phyloP scores from a whole-genome alignment of 805 yeast species.

The Deakozyma indianensis region DNA sequence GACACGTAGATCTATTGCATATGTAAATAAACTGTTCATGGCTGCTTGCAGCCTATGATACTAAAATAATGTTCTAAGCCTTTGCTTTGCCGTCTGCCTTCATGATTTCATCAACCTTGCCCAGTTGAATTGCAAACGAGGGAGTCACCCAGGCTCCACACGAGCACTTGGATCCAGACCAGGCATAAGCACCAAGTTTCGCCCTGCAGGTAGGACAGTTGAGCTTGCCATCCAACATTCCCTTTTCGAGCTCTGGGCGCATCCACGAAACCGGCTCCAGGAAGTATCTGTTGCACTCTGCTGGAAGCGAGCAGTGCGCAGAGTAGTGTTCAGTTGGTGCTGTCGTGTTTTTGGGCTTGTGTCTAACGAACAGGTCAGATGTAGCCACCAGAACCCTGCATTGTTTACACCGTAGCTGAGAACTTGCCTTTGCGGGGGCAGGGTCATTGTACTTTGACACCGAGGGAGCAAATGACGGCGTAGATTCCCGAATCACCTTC shows the following conservation, averaged over 20 bases:
- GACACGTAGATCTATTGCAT: constrained; percentile 4
- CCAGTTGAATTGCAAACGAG: constrained; percentile 65
- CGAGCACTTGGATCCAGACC: constrained; percentile 90
- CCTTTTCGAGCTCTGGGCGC: constrained; percentile 60
- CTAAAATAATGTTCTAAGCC: not conserved
- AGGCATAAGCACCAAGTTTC: constrained; percentile 82
- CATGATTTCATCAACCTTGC: constrained; percentile 61
- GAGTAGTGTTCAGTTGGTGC: constrained; percentile 6
- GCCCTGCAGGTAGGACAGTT: constrained; percentile 70
- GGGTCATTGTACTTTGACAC: not conserved
- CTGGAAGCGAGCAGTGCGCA: not conserved
- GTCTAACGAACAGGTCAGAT: constrained; percentile 46
- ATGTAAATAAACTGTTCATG: too few relatives aligned
- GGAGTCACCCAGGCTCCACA: constrained; percentile 97
- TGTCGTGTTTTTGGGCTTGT: constrained; percentile 28
- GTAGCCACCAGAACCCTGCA: constrained; percentile 64
- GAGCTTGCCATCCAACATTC: constrained; percentile 76
- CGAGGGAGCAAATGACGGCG: not conserved
- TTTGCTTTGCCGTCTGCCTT: not conserved
- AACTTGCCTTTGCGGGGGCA: constrained; percentile 1
- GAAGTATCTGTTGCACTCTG: constrained; percentile 65
- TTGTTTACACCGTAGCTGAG: constrained; percentile 54
- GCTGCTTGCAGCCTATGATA: too few relatives aligned
- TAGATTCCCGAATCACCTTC: constrained; percentile 4
- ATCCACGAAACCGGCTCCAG: constrained; percentile 89